Evolutionary conservation across 495 filamentous ascomycete species (phyloP), one percentile per base, ranked within the genome.

Genomic region (Bacidia rubella): DNA sequence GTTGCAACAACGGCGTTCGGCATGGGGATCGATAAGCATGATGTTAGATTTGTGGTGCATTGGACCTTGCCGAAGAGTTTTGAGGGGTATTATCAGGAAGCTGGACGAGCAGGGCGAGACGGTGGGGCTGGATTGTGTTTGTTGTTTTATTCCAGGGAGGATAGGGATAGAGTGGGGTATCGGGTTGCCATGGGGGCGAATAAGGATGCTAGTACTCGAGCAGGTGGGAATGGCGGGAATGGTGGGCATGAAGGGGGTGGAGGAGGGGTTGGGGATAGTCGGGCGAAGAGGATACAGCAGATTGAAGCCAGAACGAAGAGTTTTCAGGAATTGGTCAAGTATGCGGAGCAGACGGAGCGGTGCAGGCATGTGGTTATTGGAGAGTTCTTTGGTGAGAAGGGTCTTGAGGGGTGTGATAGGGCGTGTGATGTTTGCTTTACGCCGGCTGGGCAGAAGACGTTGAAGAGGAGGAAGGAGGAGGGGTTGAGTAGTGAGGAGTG

Each of bases 1-100:
- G 86, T 96, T 39, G 90, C 90, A 3, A 96, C 90, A 0, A 96
- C 87, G 2, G 90, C 90, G 0, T 96, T 96, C 56, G 90, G 90
- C 5, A 96, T 98, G 90, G 90, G 90, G 2, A 96, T 98, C 58
- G 89, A 96, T 61, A 95, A 95, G 66, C 78, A 90, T 25, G 81
- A 92, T 58, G 90, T 97, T 15, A 79, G 90, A 2, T 95, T 95
- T 60, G 87, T 97, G 1, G 77, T 93, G 2, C 90, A 97, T 64
- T 96, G 90, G 89, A 82, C 84, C 49, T 70, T 95, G 15, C 86
- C 89, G 11, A 92, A 90, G 60, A 87, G 81, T 26, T 95, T 96
- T 63, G 90, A 96, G 64, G 88, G 89, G 2, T 95, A 87, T 55
- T 95, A 95, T 56, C 90, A 97, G 67, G 90, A 97, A 74, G 90